Conservation (phyloP, 2,329 filamentous ascomycete species). For the Arachnopeziza araneosa region DNA sequence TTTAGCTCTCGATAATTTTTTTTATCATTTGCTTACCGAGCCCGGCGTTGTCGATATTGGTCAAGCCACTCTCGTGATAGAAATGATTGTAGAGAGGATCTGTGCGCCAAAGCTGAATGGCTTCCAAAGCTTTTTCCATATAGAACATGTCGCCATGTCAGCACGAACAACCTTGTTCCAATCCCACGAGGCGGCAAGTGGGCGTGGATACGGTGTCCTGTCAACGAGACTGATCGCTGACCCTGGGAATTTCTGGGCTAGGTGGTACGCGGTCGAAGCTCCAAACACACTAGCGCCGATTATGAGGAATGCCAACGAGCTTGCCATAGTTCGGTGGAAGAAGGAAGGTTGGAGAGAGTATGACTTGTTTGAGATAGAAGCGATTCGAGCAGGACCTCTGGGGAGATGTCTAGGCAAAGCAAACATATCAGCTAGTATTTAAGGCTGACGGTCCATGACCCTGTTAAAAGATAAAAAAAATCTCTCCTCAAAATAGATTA, state of each 20-base stretch:
- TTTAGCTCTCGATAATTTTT: constrained; percentile 37
- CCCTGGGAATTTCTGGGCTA: background rate
- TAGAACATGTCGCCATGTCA: constrained; percentile 49
- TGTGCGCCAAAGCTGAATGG: constrained; percentile 44
- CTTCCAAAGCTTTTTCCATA: constrained; percentile 41
- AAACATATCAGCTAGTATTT: too few species aligned
- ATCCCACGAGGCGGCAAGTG: constrained; percentile 36
- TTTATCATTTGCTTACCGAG: too few species aligned
- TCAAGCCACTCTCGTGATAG: constrained; percentile 45
- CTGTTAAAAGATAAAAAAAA: too few species aligned
- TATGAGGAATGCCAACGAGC: too few species aligned
- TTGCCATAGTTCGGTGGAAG: too few species aligned
- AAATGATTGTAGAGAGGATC: constrained; percentile 39
- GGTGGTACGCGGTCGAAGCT: background rate
- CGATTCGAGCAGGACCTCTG: too few species aligned
- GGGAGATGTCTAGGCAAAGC: too few species aligned
- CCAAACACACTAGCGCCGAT: background rate
- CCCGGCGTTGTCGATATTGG: too few species aligned
- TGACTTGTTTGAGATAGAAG: too few species aligned
- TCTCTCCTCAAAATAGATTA: too few species aligned
- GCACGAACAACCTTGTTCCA: constrained; percentile 41
- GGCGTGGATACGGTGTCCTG: constrained; percentile 26
- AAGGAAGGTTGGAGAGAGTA: too few species aligned
- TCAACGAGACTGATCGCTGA: background rate
- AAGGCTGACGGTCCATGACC: too few species aligned